Base-by-base conservation (phyloP, 805 yeast genomes). In the Saccharomycopsis vini region DNA sequence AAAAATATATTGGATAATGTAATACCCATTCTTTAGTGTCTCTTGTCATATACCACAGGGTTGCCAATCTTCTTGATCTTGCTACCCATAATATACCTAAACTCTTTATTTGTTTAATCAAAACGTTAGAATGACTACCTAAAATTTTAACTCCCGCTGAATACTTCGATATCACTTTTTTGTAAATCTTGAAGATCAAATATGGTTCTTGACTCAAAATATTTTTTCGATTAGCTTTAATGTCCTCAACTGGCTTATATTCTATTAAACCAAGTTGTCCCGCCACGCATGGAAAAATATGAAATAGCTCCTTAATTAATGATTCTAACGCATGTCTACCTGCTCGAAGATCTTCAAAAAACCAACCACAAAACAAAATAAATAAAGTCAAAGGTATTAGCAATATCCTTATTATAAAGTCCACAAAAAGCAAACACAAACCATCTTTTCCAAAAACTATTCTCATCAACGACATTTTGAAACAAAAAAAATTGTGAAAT, bases 221-320 rank as follows among this genome's bases (percentile, higher is more conserved):
- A 4, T 5, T 16, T 16, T 28, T 18, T 31, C 43, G 24, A 22
- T 36, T 39, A 6, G 35, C 41, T 18, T 21, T 33, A 4, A 43
- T 23, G 5, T 40, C 38, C n/a, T 46, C 39, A 16, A 49, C 32
- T 16, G 50, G 44, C n/a, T 40, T 43, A 18, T 49, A 46, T 7
- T 23, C 22, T 3, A 49, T 36, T 3, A 49, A 7, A 4, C 52
- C 52, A 24, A 49, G 5, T 28, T 49, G 52, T 13, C 44, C 48
- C 3, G 46, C 29, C 10, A 49, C 49, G 36, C 52, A 49, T 2
- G 50, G 52, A n/a, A 46, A 22, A 3, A 49, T 44, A 29, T 49
- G 52, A 15, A 43, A n/a, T 3, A 49, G 9, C 24, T 49, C 52
- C 9, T 13, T 22, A 28, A 19, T 15, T n/a, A 13, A 18, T 7